These are phyloP conservation scores for Lasiodiplodia hormozganensis DNA, from an alignment of 2,329 filamentous ascomycete species.

Conservation along the genomic window DNA sequence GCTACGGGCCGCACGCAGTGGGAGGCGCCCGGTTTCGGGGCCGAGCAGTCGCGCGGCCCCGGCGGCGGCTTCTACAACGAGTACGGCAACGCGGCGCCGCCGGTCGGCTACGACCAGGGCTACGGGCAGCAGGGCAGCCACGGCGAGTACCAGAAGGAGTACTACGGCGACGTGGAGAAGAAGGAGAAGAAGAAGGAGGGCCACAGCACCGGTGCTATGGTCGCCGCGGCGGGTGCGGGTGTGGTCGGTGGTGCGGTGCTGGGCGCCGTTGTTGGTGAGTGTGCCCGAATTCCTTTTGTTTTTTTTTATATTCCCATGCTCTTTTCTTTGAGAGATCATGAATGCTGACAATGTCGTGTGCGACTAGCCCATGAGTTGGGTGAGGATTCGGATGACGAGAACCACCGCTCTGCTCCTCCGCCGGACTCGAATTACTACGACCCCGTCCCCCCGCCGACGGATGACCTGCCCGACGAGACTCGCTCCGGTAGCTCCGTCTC, in stretches of 20 bases:
- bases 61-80: slow-evolving; percentile 30
- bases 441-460: slow-evolving; percentile 20
- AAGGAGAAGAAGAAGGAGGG: slow-evolving; percentile 45
- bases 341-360: not conserved
- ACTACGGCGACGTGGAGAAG: slow-evolving; percentile 38
- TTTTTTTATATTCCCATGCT: not conserved
- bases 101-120: slow-evolving; percentile 21
- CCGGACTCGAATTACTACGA: slow-evolving; percentile 15
- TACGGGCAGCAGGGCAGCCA: slow-evolving; percentile 32
- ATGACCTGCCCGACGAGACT: slow-evolving; percentile 24
- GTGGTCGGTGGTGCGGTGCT: slow-evolving; percentile 66
- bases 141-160: slow-evolving; percentile 22
- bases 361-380: slow-evolving; percentile 19
- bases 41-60: slow-evolving; percentile 35
- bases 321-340: not conserved
- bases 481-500: slow-evolving; percentile 15
- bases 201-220: slow-evolving; percentile 58
- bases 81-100: slow-evolving; percentile 28
- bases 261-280: slow-evolving; percentile 63
- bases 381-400: slow-evolving; percentile 25
- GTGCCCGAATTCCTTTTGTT: not conserved
- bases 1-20: slow-evolving; percentile 68
- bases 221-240: slow-evolving; percentile 65
- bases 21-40: slow-evolving; percentile 60
- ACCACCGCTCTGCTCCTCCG: slow-evolving; percentile 10